phyloP scores from a whole-genome alignment of 805 yeast genomes.

The Ogataea nonfermentans region DNA sequence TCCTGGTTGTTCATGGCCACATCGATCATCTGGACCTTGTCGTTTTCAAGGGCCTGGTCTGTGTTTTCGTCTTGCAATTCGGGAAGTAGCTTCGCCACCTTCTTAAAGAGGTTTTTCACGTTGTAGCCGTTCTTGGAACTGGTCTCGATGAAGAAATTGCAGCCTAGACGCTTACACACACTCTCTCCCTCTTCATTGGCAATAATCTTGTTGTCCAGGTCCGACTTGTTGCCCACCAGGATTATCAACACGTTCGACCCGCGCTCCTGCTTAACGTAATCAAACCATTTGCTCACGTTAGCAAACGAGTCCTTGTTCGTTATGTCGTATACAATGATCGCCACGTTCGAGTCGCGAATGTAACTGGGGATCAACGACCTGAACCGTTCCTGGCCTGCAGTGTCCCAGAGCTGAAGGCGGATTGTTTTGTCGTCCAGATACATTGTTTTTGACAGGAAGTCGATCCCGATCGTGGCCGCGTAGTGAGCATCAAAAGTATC shows the following conservation, averaged over 20 bases:
- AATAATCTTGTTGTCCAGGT: constrained; percentile 81
- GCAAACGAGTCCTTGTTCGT: constrained; percentile 83
- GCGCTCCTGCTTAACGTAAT: constrained; percentile 90
- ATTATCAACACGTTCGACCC: constrained; percentile 87
- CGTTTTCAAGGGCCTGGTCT: constrained; percentile 24
- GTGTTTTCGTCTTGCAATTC: constrained; percentile 50
- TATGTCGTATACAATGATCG: constrained; percentile 92
- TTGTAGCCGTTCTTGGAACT: constrained; percentile 94
- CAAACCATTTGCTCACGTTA: constrained; percentile 86
- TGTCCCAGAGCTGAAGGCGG: constrained; percentile 94
- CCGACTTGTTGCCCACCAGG: constrained; percentile 89
- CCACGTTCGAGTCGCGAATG: constrained; percentile 95
- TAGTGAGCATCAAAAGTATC: constrained; percentile 96
- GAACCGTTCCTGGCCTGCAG: constrained; percentile 97
- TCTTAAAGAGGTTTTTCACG: constrained; percentile 84
- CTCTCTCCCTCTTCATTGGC: constrained; percentile 81
- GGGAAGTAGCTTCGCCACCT: constrained; percentile 87
- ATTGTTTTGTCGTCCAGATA: constrained; percentile 94
- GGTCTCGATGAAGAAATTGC: constrained; percentile 84
- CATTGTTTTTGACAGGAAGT: constrained; percentile 89
- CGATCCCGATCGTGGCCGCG: constrained; percentile 96
- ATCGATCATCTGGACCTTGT: constrained; percentile 43
- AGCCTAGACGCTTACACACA: constrained; percentile 67
- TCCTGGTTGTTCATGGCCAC: constrained; percentile 38
- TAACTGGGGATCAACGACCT: constrained; percentile 93